phyloP scores from a whole-genome alignment of 176 grass and related monocot genomes.

The Oryza meridionalis region DNA sequence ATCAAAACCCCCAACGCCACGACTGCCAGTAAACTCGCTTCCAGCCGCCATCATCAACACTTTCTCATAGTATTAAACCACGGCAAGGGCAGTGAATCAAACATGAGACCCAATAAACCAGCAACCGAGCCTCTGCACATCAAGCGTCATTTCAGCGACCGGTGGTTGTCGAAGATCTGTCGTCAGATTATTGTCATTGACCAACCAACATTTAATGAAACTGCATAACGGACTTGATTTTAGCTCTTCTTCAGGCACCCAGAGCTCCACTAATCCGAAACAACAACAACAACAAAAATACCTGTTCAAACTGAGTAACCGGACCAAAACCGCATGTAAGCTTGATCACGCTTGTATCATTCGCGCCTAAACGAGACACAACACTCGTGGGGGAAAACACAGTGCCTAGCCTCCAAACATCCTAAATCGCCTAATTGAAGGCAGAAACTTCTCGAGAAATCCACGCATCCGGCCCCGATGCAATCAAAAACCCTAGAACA shows the following conservation, averaged over 20 bases:
- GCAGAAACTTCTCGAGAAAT: neutral
- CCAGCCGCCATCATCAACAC: neutral
- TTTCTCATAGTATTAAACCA: neutral
- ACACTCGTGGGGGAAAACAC: neutral
- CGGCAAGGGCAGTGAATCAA: neutral
- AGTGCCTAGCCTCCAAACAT: neutral
- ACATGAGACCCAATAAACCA: neutral
- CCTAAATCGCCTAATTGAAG: neutral
- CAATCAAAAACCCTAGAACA: slow-evolving; percentile 49
- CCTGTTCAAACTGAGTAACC: neutral
- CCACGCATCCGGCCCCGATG: neutral
- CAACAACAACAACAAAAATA: neutral
- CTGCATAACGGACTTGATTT: neutral
- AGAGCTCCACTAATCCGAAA: neutral
- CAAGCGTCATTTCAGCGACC: neutral
- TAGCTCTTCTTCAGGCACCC: neutral
- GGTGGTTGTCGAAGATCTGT: neutral
- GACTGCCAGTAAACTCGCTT: neutral
- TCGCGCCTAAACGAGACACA: neutral
- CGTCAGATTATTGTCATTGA: slow-evolving; percentile 5
- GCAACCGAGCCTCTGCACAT: neutral
- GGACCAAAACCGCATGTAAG: neutral
- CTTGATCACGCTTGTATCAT: slow-evolving; percentile 28
- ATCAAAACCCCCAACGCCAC: neutral
- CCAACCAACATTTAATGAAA: slow-evolving; percentile 4